Conservation (phyloP, 768 basidiomycete genomes). For the Amanita polypyramis region DNA sequence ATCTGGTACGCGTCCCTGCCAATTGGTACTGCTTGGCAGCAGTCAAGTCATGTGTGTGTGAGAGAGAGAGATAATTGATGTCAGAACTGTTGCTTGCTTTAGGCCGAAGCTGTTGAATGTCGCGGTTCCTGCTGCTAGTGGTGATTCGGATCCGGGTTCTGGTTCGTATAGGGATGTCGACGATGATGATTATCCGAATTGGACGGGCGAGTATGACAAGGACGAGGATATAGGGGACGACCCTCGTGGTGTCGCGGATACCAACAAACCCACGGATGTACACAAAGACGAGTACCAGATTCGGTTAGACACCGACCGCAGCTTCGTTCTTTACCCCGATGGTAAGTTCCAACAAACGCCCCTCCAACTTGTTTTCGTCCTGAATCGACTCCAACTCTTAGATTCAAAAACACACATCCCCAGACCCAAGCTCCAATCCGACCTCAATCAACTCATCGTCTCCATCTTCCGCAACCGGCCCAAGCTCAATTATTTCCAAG, state of each 20-base stretch:
- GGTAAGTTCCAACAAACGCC: too few relatives aligned
- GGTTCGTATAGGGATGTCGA: too few relatives aligned
- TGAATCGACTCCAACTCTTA: not conserved
- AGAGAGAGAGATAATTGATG: too few relatives aligned
- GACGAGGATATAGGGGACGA: slow-evolving; percentile 3
- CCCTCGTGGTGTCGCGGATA: slow-evolving; percentile 5
- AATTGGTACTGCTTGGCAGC: too few relatives aligned
- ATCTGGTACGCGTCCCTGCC: slow-evolving; percentile 47
- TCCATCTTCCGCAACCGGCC: slow-evolving; percentile 64
- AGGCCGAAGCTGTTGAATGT: slow-evolving; percentile 21
- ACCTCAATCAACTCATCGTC: slow-evolving; percentile 65
- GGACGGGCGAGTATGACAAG: too few relatives aligned
- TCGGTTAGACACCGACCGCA: slow-evolving; percentile 79
- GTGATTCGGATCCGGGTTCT: too few relatives aligned
- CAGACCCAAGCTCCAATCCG: slow-evolving; percentile 48
- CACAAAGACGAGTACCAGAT: slow-evolving; percentile 86
- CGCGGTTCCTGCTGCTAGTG: not conserved
- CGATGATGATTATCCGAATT: too few relatives aligned
- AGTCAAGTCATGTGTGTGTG: too few relatives aligned
- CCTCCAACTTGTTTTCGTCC: too few relatives aligned
- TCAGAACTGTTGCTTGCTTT: too few relatives aligned
- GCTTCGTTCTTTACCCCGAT: slow-evolving; percentile 88
- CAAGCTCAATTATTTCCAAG: slow-evolving; percentile 77
- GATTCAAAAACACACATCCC: slow-evolving; percentile 18
- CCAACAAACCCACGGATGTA: not conserved